Conservation (phyloP, 2,329 filamentous ascomycete genomes). For the Colletotrichum sp. region DNA sequence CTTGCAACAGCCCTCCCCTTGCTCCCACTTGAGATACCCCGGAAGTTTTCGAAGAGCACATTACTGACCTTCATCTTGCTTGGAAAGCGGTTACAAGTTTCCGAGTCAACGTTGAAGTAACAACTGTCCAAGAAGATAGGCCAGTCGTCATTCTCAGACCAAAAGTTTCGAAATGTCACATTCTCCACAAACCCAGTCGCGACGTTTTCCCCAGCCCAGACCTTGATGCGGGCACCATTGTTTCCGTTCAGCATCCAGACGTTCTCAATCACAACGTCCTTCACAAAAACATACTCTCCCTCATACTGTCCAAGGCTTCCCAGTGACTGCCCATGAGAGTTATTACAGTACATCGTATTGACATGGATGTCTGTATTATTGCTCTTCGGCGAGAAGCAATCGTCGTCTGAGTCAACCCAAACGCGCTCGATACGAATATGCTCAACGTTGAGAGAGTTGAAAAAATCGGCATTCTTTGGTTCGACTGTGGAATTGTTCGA, state of each 20-base stretch:
- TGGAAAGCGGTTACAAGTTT: constrained; percentile 57
- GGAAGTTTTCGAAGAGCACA: constrained; percentile 63
- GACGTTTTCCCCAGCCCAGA: constrained; percentile 62
- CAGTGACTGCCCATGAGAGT: constrained; percentile 62
- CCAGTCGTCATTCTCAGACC: constrained; percentile 62
- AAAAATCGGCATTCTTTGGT: constrained; percentile 67
- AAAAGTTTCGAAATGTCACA: constrained; percentile 66
- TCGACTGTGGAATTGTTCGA: constrained; percentile 49
- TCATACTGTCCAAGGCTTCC: constrained; percentile 63
- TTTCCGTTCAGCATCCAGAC: constrained; percentile 57
- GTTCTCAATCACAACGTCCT: constrained; percentile 64
- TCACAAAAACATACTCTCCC: constrained; percentile 58
- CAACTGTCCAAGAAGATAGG: constrained; percentile 65
- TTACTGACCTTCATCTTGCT: constrained; percentile 64
- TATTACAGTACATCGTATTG: constrained; percentile 65
- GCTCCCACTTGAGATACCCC: constrained; percentile 61
- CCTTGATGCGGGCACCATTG: constrained; percentile 64
- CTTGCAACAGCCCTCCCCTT: constrained; percentile 58
- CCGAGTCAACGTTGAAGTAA: constrained; percentile 60
- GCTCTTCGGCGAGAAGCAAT: constrained; percentile 66
- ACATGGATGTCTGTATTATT: constrained; percentile 65
- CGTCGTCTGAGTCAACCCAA: constrained; percentile 59
- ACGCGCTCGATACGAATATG: constrained; percentile 54
- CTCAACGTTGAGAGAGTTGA: constrained; percentile 64
- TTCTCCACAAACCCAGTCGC: constrained; percentile 68